phyloP scores from a whole-genome alignment of 2,329 filamentous ascomycete genomes.

The Colletotrichum echinochloae region DNA sequence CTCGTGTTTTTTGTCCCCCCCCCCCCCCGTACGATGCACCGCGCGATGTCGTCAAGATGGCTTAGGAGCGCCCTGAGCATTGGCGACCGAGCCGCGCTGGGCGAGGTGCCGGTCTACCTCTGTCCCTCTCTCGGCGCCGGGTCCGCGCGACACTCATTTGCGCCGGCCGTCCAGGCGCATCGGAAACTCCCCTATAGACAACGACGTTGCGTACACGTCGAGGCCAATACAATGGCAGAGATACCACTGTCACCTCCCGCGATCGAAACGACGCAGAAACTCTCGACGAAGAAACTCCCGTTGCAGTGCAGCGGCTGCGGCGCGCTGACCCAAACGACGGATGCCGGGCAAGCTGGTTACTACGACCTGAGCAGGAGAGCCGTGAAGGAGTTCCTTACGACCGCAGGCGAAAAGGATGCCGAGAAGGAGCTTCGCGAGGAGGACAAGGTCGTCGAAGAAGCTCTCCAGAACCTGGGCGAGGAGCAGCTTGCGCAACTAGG shows the following conservation, averaged over 20 bases:
- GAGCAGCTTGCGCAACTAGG: conserved; percentile 59
- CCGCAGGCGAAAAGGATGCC: conserved; percentile 45
- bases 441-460: conserved; percentile 61
- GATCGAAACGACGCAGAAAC: conserved; percentile 3
- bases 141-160: conserved; percentile 26
- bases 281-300: conserved; percentile 55
- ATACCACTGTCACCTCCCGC: background rate
- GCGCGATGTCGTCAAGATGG: conserved; percentile 57
- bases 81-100: conserved; percentile 50
- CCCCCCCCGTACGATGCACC: conserved; percentile 53
- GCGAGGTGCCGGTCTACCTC: conserved; percentile 61
- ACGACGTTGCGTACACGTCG: conserved; percentile 47
- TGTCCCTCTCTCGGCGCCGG: conserved; percentile 51
- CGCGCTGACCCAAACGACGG: conserved; percentile 69
- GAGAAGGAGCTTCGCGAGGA: conserved; percentile 48
- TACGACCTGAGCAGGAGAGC: conserved; percentile 65
- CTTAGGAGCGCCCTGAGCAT: conserved; percentile 58
- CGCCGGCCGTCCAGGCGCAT: conserved; percentile 40
- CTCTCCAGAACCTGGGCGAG: conserved; percentile 56
- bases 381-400: conserved; percentile 61
- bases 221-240: conserved; percentile 12
- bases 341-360: conserved; percentile 66
- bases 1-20: background rate
- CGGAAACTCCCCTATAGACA: conserved; percentile 35
- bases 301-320: conserved; percentile 73